A percentile compares a stretch with the other conserved stretches of the same genome.
Evolutionary conservation across 1,284 basidiomycete species (phyloP).

Genomic region (Fomitopsis pinicola): DNA sequence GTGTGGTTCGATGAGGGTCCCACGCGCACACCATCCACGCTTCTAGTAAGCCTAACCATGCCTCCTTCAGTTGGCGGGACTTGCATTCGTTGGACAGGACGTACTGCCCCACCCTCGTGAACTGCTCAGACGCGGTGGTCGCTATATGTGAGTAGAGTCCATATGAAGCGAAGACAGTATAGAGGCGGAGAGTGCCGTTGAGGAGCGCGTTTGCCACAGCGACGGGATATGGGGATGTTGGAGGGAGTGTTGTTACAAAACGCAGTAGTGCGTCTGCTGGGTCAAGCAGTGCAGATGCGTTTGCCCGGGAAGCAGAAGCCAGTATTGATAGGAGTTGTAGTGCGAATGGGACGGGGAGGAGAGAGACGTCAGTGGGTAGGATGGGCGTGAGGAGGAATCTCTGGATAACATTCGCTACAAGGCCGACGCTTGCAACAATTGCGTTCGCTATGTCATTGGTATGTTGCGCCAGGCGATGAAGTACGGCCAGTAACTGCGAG

Average conservation of each 20-base stretch:
- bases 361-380: slow-evolving; percentile 29
- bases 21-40: slow-evolving; percentile 81
- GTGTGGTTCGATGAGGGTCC: slow-evolving; percentile 86
- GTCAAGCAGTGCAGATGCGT: slow-evolving; percentile 57
- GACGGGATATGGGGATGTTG: slow-evolving; percentile 42
- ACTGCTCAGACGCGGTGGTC: slow-evolving; percentile 54
- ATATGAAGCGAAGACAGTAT: slow-evolving; percentile 67
- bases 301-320: slow-evolving; percentile 60
- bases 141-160: slow-evolving; percentile 71
- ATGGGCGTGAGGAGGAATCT: slow-evolving; percentile 54
- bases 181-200: slow-evolving; percentile 60
- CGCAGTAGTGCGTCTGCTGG: slow-evolving; percentile 68
- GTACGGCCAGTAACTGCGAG: slow-evolving; percentile 56
- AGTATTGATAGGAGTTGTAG: slow-evolving; percentile 60
- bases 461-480: slow-evolving; percentile 59
- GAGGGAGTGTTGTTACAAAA: slow-evolving; percentile 64
- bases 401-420: slow-evolving; percentile 52
- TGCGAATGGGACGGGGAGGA: slow-evolving; percentile 46
- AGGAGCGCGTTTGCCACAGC: slow-evolving; percentile 48
- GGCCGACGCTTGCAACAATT: slow-evolving; percentile 49
- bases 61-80: slow-evolving; percentile 33
- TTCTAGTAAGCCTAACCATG: slow-evolving; percentile 56
- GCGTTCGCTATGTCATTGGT: slow-evolving; percentile 49
- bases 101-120: slow-evolving; percentile 42
- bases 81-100: slow-evolving; percentile 35